phyloP scores from a whole-genome alignment of 2,329 filamentous ascomycete species.

The Sarocladium kiliense region DNA sequence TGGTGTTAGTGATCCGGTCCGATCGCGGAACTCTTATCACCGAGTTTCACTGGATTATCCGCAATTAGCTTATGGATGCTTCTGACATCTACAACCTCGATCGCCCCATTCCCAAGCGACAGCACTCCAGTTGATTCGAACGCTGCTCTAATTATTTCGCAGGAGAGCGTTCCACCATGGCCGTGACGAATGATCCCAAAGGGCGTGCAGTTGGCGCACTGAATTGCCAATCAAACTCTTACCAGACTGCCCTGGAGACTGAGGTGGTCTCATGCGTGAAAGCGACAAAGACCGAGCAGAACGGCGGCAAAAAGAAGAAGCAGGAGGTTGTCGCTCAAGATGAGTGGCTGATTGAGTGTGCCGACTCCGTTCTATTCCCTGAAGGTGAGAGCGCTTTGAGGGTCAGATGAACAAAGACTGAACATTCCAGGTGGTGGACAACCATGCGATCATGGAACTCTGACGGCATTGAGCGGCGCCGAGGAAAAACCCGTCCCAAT shows the following conservation, averaged over 20 bases:
- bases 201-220: constrained; percentile 20
- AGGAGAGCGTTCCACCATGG: too few species aligned
- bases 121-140: too few species aligned
- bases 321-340: constrained; percentile 10
- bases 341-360: constrained; percentile 24
- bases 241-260: constrained; percentile 18
- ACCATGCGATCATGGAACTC: constrained; percentile 23
- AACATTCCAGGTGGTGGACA: constrained; percentile 22
- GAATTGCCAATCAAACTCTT: constrained; percentile 22
- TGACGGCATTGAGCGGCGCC: constrained; percentile 12
- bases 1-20: too few species aligned
- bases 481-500: constrained; percentile 15
- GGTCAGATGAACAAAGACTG: not conserved
- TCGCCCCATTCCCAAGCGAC: too few species aligned
- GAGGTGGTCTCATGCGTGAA: constrained; percentile 23
- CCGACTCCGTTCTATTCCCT: constrained; percentile 24
- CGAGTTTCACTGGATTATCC: too few species aligned
- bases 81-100: too few species aligned
- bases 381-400: constrained; percentile 17
- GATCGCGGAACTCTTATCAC: too few species aligned
- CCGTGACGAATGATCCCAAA: too few species aligned
- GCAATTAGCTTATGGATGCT: too few species aligned
- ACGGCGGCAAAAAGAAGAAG: constrained; percentile 14
- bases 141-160: too few species aligned
- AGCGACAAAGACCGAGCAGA: constrained; percentile 11